Evolutionary conservation across 2,329 filamentous ascomycete species (phyloP).

Genomic region (Ophiostoma australiae): DNA sequence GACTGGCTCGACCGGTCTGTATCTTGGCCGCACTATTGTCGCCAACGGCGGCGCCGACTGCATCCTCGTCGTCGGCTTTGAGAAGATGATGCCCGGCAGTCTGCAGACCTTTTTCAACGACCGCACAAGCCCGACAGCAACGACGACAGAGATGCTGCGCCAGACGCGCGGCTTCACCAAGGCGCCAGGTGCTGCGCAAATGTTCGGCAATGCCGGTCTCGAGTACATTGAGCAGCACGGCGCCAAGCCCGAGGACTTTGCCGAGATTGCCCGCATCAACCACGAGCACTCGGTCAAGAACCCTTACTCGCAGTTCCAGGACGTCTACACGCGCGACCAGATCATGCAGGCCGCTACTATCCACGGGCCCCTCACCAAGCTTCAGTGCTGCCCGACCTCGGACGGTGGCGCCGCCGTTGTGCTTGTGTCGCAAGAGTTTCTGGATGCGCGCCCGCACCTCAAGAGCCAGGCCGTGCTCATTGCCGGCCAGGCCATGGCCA

Average conservation of each 20-base stretch:
- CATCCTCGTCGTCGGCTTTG: constrained; percentile 87
- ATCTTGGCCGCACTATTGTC: constrained; percentile 76
- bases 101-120: constrained; percentile 82
- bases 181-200: constrained; percentile 79
- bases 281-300: constrained; percentile 88
- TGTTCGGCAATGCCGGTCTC: constrained; percentile 89
- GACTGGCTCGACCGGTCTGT: constrained; percentile 86
- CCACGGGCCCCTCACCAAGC: constrained; percentile 82
- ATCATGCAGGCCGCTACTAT: constrained; percentile 72
- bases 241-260: constrained; percentile 79
- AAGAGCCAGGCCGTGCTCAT: constrained; percentile 79
- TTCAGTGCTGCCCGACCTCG: constrained; percentile 97
- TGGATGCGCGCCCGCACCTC: constrained; percentile 77
- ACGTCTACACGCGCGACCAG: constrained; percentile 84
- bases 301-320: constrained; percentile 95
- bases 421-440: constrained; percentile 81
- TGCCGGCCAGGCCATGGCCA: constrained; percentile 82
- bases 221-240: constrained; percentile 97
- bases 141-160: constrained; percentile 71
- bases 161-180: constrained; percentile 76
- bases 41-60: constrained; percentile 77
- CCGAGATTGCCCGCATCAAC: constrained; percentile 88
- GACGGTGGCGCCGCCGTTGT: constrained; percentile 88
- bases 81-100: constrained; percentile 96
- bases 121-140: constrained; percentile 71